phyloP scores from a whole-genome alignment of 495 filamentous ascomycete species.

The Daldinia grandis region DNA sequence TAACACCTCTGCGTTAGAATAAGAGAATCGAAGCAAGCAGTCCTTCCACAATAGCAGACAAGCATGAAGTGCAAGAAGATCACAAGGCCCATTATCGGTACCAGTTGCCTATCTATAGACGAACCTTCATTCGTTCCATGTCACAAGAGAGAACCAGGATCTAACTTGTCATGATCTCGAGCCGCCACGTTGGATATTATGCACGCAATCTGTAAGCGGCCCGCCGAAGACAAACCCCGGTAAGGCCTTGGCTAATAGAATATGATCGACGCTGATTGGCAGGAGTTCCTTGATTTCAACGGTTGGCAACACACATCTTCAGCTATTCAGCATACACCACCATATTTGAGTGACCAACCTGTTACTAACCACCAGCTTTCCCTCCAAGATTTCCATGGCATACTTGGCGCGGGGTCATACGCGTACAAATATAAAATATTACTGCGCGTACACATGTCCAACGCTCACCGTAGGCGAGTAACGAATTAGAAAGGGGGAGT shows the following conservation, averaged over 20 bases:
- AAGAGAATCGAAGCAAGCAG: not conserved
- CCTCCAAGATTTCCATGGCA: slow-evolving; percentile 12
- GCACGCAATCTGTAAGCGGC: slow-evolving; percentile 34
- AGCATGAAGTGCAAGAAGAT: slow-evolving; percentile 6
- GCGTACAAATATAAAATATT: slow-evolving; percentile 6
- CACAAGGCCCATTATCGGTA: slow-evolving; percentile 18
- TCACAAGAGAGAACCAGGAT: slow-evolving; percentile 21
- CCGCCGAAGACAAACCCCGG: slow-evolving; percentile 18
- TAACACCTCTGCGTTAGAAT: not conserved
- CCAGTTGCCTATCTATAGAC: slow-evolving; percentile 20
- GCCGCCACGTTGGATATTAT: slow-evolving; percentile 35
- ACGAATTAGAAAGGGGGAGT: slow-evolving; percentile 12
- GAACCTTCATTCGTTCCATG: slow-evolving; percentile 23
- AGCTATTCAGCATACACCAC: slow-evolving; percentile 9
- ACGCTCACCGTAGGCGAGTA: slow-evolving; percentile 28
- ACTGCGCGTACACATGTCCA: not conserved
- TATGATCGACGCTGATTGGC: slow-evolving; percentile 15
- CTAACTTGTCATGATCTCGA: slow-evolving; percentile 16
- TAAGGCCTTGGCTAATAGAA: not conserved
- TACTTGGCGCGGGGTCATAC: slow-evolving; percentile 15
- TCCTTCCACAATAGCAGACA: not conserved
- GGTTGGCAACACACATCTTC: slow-evolving; percentile 6
- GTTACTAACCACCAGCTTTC: not conserved
- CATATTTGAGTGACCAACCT: slow-evolving; percentile 2
- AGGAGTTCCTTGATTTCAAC: slow-evolving; percentile 5